A percentile compares a stretch with the other conserved stretches of the same genome.
These are phyloP conservation scores for Alloteropsis semialata DNA, from an alignment of 176 grass and related monocot species.

Conservation along the genomic window DNA sequence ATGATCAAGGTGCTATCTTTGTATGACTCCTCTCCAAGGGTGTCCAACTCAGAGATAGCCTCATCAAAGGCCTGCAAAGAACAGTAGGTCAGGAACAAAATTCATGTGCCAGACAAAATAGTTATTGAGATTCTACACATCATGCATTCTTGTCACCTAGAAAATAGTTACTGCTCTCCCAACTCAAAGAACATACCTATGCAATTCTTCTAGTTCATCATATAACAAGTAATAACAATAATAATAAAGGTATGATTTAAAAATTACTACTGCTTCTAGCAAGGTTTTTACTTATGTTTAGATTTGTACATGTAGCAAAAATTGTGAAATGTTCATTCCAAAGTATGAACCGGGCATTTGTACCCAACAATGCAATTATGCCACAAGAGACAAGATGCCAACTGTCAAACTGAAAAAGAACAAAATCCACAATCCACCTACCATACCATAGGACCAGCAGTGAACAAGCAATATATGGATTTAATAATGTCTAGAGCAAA, in stretches of 20 bases:
- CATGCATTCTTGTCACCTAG: neutral
- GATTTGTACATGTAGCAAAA: neutral
- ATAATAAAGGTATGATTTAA: neutral
- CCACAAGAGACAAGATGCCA: neutral
- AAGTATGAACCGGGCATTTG: neutral
- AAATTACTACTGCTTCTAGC: neutral
- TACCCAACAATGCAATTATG: neutral
- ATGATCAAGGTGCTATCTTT: slow-evolving; percentile 95
- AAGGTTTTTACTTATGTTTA: neutral
- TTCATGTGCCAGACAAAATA: neutral
- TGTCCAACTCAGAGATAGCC: slow-evolving; percentile 85
- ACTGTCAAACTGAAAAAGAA: neutral
- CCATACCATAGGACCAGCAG: neutral
- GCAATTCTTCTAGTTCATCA: neutral
- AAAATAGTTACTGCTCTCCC: neutral
- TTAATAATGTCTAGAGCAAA: neutral
- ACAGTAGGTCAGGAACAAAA: neutral
- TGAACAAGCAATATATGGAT: neutral
- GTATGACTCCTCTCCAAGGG: slow-evolving; percentile 77
- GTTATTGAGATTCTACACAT: neutral
- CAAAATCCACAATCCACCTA: too few species aligned
- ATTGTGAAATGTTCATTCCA: neutral
- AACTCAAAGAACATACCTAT: neutral
- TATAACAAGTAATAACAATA: neutral
- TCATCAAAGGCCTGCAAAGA: slow-evolving; percentile 75